Base-by-base conservation (phyloP, 805 yeast species). In the Suhomyces sp. region DNA sequence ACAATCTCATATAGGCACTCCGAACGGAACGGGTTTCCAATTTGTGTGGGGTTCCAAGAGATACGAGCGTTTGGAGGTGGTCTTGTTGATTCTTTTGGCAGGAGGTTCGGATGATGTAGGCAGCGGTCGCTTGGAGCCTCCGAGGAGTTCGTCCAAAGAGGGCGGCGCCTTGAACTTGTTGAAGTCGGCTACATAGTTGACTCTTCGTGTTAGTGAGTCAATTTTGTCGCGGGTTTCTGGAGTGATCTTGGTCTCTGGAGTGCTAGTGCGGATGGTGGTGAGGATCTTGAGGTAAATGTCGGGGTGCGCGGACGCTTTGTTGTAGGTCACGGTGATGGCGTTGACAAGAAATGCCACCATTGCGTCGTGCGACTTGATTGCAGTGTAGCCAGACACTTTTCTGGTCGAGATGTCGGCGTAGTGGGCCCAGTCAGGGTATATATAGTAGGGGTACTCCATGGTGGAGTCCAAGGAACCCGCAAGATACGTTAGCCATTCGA, bases 21-120 rank as follows among this genome's bases (percentile, higher is more conserved):
- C 88, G 65, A 83, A 82, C 1, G 87, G 85, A 50, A 66, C 74
- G 0, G 85, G 81, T 20, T 61, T 60, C 86, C 87, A 84, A 33
- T 71, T 56, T 0, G 63, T 50, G 44, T 67, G 66, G 13, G 52
- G 52, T 43, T 70, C 74, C 57, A 78, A 75, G 4, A 68, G 40
- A 57, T 53, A 55, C 53, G 21, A 39, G 33, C 35, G 24, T 22
- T 22, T 22, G 6, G 24, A 6, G 49, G 53, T 46, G n/a, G 67
- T 57, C 6, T 3, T 22, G 4, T 22, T 52, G 60, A 61, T 52
- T 64, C 68, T 53, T 31, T 22, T 48, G 24, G 20, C 45, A 24
- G 31, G 51, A 45, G 43, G 54, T 20, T 33, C 45, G 31, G 44
- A 9, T 8, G 24, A 21, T 15, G 22, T 46, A 25, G 27, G 33